Evolutionary conservation across 2,329 filamentous ascomycete genomes (phyloP), one percentile per base, ranked within the genome.

Genomic region (Talaromyces islandicus): DNA sequence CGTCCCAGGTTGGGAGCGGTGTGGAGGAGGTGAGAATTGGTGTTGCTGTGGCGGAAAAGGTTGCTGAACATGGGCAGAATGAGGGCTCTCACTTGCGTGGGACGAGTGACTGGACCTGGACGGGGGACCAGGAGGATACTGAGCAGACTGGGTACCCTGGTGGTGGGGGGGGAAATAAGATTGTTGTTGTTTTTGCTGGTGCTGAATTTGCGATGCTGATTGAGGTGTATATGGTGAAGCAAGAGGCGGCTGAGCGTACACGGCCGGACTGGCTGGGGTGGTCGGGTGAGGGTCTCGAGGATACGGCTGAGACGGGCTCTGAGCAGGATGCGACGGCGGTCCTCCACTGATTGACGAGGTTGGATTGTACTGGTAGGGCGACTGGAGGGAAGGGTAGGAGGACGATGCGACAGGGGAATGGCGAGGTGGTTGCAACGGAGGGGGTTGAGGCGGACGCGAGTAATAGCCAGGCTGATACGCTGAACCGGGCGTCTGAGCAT

Each of bases 1-100:
- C 14, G 80, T 81, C 50, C 74, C 75, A 12, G 79, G 77, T 60
- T 82, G 75, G 6, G 78, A 79, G 19, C 73, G 71, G 58, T 78
- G 77, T 58, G 69, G 62, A 48, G 64, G 64, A 38, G 69, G 70
- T 56, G 71, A 72, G 56, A 72, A 71, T 41, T 71, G 70, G 59
- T 75, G 70, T 60, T 75, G 73, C 59, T 75, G 73, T 32, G 72
- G 65, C 24, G 69, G 66, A 52, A 68, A 66, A 55, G 70, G 63
- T 58, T 73, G 68, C 46, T 66, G 68, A 19, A 72, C 61, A 60
- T 65, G 64, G 30, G 67, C 62, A 21, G 70, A 68, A 46, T 71
- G 68, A 58, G 75, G 71, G 61, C 70, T 75, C 61, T 76, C 74
- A 64, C 69, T 70, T 41, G 67, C 65, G 62, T 66, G 67, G 57